A percentile compares a stretch with the other conserved stretches of the same genome.
phyloP scores from a whole-genome alignment of 805 yeast species.

The Nakazawaea holstii region DNA sequence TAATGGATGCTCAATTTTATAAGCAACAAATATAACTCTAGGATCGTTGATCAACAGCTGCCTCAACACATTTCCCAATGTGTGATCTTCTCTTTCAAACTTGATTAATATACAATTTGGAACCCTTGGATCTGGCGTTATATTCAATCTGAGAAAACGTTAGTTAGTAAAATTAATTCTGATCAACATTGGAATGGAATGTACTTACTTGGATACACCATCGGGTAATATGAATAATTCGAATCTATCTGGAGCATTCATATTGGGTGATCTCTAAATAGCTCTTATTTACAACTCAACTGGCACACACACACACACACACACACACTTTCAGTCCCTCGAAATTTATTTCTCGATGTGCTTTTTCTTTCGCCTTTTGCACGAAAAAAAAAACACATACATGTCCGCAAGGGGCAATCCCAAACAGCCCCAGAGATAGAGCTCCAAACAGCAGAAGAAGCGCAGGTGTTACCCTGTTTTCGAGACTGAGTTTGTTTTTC shows the following conservation, averaged over 20 bases:
- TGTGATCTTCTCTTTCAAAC: conserved; percentile 96
- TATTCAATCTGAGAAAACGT: conserved; percentile 47
- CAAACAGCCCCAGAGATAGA: not conserved
- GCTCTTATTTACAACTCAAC: not conserved
- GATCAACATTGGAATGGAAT: not conserved
- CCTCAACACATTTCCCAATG: conserved; percentile 85
- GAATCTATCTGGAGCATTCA: conserved; percentile 99
- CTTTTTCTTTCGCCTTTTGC: not conserved
- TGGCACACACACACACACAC: not conserved
- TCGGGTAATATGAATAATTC: conserved; percentile 96
- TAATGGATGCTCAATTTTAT: conserved; percentile 95
- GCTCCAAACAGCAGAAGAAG: not conserved
- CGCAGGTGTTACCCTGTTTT: not conserved
- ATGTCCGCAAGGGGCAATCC: not conserved
- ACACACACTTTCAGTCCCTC: not conserved
- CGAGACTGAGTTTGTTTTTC: not conserved
- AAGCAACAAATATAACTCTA: conserved; percentile 92
- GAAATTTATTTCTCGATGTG: not conserved
- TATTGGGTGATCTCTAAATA: conserved; percentile 21
- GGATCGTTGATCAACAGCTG: conserved; percentile 82
- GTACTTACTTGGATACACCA: conserved; percentile 82
- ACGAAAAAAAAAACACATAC: too few relatives aligned
- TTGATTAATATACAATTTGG: conserved; percentile 92
- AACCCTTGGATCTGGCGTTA: conserved; percentile 90
- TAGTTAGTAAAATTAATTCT: conserved; percentile 9